Evolutionary conservation across 768 basidiomycete species (phyloP), one percentile per base, ranked within the genome.

Genomic region (Tephrocybe rancida): DNA sequence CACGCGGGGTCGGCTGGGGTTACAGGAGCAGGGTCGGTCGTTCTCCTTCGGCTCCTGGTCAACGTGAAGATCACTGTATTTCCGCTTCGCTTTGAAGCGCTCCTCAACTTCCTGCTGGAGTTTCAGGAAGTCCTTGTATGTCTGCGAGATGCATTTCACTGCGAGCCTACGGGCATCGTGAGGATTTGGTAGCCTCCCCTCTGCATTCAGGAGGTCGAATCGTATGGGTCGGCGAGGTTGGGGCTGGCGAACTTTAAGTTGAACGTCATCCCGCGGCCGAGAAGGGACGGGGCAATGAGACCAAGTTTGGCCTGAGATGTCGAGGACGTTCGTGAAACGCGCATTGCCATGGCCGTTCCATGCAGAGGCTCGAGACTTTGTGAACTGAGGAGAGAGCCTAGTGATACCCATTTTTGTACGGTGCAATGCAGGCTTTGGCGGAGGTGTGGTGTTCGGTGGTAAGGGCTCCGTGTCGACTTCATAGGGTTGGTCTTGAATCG

Each of bases 391-490:
- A 7, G 16, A 3, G 24, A 9, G 13, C 7, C n/a, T 10, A 3
- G 22, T 0, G 32, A n/a, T n/a, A n/a, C n/a, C n/a, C 6, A 44
- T 14, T 21, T 22, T 11, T 30, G 3, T 11, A 6, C 5, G 9
- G 7, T 10, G 25, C 8, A 21, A 25, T 13, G 1, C 13, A 22
- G 57, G 41, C 14, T 19, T 21, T 3, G 49, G 41, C 1, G 46
- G 50, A 3, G 53, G 49, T n/a, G 45, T 29, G 19, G 46, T 22
- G 18, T 58, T 7, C 10, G 49, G 32, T 0, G 42, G 46, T 14
- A 55, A 37, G 2, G 50, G 53, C 19, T 58, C 53, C 6, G 52
- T 57, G 13, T 51, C 52, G 4, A n/a, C n/a, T 16, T 39, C 14
- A 18, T 39, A 21, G 8, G 7, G 41, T 6, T 32, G 8, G 22